Evolutionary conservation across 805 yeast genomes (phyloP).

Genomic region (Hanseniaspora hatyaiensis): DNA sequence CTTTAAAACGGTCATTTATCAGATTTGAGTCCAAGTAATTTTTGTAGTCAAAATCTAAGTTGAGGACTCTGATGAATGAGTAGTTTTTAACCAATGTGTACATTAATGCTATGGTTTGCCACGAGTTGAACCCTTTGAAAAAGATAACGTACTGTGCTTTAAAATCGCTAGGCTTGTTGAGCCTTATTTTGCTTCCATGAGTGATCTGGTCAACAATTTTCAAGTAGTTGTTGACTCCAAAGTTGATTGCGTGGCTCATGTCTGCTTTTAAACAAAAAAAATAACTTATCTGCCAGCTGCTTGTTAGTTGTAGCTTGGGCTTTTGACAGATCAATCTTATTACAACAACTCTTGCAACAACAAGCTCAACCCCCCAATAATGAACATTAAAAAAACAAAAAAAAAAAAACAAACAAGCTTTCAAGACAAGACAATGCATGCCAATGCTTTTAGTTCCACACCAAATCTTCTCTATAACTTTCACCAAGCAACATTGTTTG

Average conservation of each 20-base stretch:
- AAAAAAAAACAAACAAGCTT: too few species aligned
- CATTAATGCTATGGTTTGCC: background rate
- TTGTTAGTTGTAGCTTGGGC: too few species aligned
- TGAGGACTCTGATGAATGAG: constrained; percentile 1
- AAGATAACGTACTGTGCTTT: constrained; percentile 1
- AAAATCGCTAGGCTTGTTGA: background rate
- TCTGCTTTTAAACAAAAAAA: background rate
- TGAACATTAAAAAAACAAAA: too few species aligned
- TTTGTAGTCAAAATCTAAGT: constrained; percentile 5
- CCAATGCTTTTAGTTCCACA: too few species aligned
- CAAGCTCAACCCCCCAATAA: too few species aligned
- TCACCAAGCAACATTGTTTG: too few species aligned
- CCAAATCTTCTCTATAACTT: too few species aligned
- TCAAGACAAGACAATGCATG: too few species aligned
- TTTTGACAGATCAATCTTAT: too few species aligned
- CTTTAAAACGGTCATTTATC: background rate
- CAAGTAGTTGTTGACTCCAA: background rate
- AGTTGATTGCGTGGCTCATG: background rate
- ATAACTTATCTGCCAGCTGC: background rate
- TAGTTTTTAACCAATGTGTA: background rate
- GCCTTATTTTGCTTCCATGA: background rate
- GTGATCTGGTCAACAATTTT: background rate
- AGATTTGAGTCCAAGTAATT: background rate
- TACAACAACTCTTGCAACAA: too few species aligned
- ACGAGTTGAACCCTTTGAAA: constrained; percentile 5